These are phyloP conservation scores for Chalciporus sphaerocephalus DNA, from an alignment of 768 basidiomycete species.

Conservation along the genomic window DNA sequence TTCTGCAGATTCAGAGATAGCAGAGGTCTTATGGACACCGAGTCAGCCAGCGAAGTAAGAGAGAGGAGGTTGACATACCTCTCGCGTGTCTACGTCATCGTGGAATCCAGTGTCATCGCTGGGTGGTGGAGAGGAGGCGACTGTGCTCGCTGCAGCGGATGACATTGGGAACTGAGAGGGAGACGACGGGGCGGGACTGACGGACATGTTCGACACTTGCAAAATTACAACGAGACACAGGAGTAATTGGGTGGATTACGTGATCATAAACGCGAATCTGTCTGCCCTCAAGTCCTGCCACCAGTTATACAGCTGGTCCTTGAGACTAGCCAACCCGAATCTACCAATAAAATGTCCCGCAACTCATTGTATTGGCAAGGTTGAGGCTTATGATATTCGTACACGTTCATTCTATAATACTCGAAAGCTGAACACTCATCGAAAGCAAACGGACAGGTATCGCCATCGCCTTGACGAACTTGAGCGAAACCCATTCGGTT, in stretches of 20 bases:
- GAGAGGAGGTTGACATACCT: slow-evolving; percentile 12
- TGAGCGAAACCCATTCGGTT: neutral
- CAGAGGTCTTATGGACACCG: slow-evolving; percentile 11
- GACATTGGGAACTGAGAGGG: slow-evolving; percentile 12
- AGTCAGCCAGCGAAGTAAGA: neutral
- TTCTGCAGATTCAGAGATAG: slow-evolving; percentile 7
- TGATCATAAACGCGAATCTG: slow-evolving; percentile 26
- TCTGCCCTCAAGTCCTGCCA: slow-evolving; percentile 24
- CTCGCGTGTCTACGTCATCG: slow-evolving; percentile 9
- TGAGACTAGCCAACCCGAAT: too few relatives aligned
- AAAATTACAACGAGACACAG: neutral
- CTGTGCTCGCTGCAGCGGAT: slow-evolving; percentile 22
- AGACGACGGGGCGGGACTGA: slow-evolving; percentile 15
- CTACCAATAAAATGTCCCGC: too few relatives aligned
- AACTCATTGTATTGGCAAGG: too few relatives aligned
- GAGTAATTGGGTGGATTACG: slow-evolving; percentile 15
- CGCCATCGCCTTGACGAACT: neutral
- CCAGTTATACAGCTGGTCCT: too few relatives aligned
- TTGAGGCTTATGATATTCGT: too few relatives aligned
- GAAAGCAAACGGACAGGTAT: neutral
- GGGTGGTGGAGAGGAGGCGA: slow-evolving; percentile 26
- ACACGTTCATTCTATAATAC: neutral
- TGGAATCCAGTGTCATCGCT: slow-evolving; percentile 9
- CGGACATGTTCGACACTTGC: slow-evolving; percentile 16
- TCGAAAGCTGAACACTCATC: neutral